Conservation (phyloP, 2,329 filamentous ascomycete species). For the Mariannaea elegans region DNA sequence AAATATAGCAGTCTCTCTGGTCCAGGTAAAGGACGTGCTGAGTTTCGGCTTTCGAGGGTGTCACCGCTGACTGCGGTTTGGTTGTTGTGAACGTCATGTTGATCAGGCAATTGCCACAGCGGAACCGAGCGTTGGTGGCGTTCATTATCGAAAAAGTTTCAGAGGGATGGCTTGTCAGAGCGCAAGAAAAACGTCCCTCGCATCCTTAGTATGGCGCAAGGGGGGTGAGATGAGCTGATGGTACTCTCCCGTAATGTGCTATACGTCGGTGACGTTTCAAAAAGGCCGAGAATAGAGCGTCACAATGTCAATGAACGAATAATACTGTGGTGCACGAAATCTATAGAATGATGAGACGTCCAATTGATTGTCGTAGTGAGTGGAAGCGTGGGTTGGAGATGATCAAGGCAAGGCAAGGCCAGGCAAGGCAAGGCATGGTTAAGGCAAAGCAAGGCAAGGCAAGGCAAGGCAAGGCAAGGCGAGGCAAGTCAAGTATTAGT, state of each 20-base stretch:
- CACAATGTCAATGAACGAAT: not conserved
- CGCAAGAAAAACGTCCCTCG: not conserved
- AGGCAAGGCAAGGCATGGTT: no score
- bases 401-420: no score
- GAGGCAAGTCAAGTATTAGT: no score
- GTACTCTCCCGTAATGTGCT: no score
- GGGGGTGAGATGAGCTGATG: no score
- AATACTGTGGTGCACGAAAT: not conserved
- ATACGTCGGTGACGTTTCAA: not conserved
- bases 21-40: not conserved
- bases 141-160: conserved; percentile 1
- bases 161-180: conserved; percentile 1
- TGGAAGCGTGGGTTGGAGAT: no score
- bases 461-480: no score
- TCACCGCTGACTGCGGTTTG: not conserved
- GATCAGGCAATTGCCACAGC: conserved; percentile 5
- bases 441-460: not conserved
- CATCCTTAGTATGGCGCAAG: not conserved
- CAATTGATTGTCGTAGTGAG: no score
- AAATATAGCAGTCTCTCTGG: not conserved
- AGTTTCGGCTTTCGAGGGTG: not conserved
- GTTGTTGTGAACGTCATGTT: conserved; percentile 4
- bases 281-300: not conserved
- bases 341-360: no score
- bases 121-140: conserved; percentile 2